Evolutionary conservation across 2,329 filamentous ascomycete species (phyloP).

Genomic region (Fusarium sp.): DNA sequence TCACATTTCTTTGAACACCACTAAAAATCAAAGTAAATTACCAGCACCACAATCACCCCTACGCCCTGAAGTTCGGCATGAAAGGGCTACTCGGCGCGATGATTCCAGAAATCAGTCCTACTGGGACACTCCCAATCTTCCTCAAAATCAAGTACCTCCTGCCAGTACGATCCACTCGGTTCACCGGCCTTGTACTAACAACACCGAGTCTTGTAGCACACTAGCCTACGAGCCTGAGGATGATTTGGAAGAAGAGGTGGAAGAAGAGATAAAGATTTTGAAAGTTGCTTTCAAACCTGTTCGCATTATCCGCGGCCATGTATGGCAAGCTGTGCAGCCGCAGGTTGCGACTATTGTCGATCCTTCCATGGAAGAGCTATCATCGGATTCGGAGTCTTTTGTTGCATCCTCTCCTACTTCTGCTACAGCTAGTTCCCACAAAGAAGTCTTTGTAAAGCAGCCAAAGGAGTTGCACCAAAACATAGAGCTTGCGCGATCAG

Average conservation of each 20-base stretch:
- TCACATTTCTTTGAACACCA: not conserved
- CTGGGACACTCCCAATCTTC: not conserved
- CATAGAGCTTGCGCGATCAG: not conserved
- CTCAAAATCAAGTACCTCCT: not conserved
- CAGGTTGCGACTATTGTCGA: not conserved
- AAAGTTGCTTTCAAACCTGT: not conserved
- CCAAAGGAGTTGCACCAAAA: not conserved
- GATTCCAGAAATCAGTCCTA: not conserved
- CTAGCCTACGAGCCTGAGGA: not conserved
- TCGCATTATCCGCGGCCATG: not conserved
- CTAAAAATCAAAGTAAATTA: not conserved
- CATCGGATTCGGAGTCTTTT: not conserved
- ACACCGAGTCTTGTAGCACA: not conserved
- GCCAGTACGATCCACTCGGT: not conserved
- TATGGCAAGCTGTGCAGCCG: not conserved
- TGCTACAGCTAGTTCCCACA: not conserved
- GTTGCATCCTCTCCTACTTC: not conserved
- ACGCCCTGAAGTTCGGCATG: not conserved
- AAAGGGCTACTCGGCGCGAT: not conserved
- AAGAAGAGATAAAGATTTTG: not conserved
- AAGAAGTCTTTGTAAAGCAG: not conserved
- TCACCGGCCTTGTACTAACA: not conserved
- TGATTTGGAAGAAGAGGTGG: not conserved
- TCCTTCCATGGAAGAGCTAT: not conserved
- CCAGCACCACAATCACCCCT: not conserved